Evolutionary conservation across 129 eudicot species (phyloP), one percentile per base, ranked within the genome.

Genomic region (Flaveria trinervia): DNA sequence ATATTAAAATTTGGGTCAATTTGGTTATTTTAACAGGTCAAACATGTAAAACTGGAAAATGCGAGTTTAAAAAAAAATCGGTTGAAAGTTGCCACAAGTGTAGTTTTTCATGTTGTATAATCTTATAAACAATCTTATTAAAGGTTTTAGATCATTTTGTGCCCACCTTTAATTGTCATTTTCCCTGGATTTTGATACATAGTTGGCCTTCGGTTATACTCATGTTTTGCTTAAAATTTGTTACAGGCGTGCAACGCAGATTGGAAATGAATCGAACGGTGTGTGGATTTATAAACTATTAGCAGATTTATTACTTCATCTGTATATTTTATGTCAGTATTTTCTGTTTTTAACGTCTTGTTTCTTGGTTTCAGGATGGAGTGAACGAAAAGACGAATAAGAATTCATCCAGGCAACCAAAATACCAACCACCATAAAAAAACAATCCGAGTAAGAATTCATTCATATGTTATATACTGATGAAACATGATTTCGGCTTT

Each of bases 231-330:
- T 64, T 72, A 36, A 22, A 23, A 8, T 64, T 15, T 80, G 10
- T 33, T 23, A 57, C 88, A 82, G 91, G 96, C 18, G 96, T 88
- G 46, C 96, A 88, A 75, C 86, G 93, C 70, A 92, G 88, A 83
- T 77, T 89, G 84, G 92, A 87, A 85, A 72, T 92, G 90, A 90
- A 79, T 78, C 50, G 80, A 68, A 85, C 84, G 95, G 95, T 89
- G 20, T 13, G 79, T 67, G 54, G 33, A 54, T 46, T 73, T 7
- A 23, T 9, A 14, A 20, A 48, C 33, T 68, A 14, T 12, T 26
- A 45, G 45, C 28, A 2, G 45, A 54, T 13, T 8, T 70, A 9
- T 70, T 48, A 68, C 30, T 18, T 68, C 26, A 25, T 18, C 26
- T 33, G 3, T n/a, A 33, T 72, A 20, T 25, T 62, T 20, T 57